Conservation (phyloP, 768 basidiomycete species). For the Kwoniella sp. region DNA sequence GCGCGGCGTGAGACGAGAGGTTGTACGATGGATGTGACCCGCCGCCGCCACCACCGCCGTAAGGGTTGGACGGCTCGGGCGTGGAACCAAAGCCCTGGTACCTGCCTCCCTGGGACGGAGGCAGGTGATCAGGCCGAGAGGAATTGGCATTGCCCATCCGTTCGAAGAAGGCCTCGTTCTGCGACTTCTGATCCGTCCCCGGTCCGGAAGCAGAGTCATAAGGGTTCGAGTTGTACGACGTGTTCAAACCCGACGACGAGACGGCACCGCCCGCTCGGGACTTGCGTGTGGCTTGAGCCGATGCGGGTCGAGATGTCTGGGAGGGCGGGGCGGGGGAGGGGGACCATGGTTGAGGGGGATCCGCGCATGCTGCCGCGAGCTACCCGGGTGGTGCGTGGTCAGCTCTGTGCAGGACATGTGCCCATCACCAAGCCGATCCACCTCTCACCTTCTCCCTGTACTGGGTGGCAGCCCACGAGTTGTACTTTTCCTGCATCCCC, state of each 20-base stretch:
- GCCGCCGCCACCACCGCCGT: conserved; percentile 42
- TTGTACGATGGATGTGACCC: conserved; percentile 64
- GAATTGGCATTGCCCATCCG: conserved; percentile 77
- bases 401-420: no score
- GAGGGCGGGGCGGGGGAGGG: conserved; percentile 65
- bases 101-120: conserved; percentile 83
- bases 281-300: conserved; percentile 80
- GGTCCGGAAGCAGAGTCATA: conserved; percentile 54
- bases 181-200: conserved; percentile 51
- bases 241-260: conserved; percentile 54
- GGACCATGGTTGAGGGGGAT: conserved; percentile 68
- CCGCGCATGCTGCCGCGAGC: conserved; percentile 69
- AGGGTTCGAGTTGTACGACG: conserved; percentile 59
- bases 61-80: conserved; percentile 59
- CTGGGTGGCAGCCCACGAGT: conserved; percentile 88
- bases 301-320: conserved; percentile 62
- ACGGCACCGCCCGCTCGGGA: conserved; percentile 64
- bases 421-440: background rate
- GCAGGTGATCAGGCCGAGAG: conserved; percentile 67
- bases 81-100: conserved; percentile 91
- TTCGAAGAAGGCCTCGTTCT: conserved; percentile 84
- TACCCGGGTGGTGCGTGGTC: conserved; percentile 42
- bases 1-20: conserved; percentile 73
- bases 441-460: conserved; percentile 81
- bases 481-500: conserved; percentile 57